These are phyloP conservation scores for Eremochloa ophiuroides DNA, from an alignment of 176 grass and related monocot species.

Conservation along the genomic window DNA sequence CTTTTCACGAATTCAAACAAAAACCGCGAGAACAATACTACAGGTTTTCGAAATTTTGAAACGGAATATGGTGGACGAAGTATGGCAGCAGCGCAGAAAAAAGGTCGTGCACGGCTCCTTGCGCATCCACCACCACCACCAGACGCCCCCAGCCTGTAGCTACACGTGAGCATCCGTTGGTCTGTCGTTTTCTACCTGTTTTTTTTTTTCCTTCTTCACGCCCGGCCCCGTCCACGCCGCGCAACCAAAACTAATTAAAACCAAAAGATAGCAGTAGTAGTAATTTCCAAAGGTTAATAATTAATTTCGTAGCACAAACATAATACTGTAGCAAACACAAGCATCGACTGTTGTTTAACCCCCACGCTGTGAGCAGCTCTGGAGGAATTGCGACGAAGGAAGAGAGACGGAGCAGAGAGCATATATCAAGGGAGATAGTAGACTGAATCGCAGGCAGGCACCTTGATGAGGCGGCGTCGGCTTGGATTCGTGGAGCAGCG, in stretches of 20 bases:
- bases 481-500: slow-evolving; percentile 43
- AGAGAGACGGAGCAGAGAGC: not conserved
- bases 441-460: not conserved
- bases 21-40: not conserved
- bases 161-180: slow-evolving; percentile 32
- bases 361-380: too few species aligned
- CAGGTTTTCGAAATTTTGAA: not conserved
- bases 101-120: slow-evolving; percentile 18
- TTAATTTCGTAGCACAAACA: not conserved
- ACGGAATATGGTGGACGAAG: not conserved
- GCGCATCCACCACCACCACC: not conserved
- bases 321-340: too few species aligned
- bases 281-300: not conserved
- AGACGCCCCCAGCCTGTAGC: not conserved
- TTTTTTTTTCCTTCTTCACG: not conserved
- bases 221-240: not conserved
- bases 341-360: too few species aligned
- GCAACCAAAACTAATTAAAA: not conserved
- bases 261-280: not conserved
- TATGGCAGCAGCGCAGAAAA: slow-evolving; percentile 12
- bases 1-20: not conserved
- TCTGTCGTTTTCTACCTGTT: slow-evolving; percentile 20
- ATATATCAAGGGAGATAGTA: not conserved
- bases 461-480: slow-evolving; percentile 49
- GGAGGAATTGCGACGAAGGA: not conserved